Percentiles rank a stretch among this genome's conserved stretches.
phyloP scores from a whole-genome alignment of 768 basidiomycete genomes.

The Amanita muscaria region DNA sequence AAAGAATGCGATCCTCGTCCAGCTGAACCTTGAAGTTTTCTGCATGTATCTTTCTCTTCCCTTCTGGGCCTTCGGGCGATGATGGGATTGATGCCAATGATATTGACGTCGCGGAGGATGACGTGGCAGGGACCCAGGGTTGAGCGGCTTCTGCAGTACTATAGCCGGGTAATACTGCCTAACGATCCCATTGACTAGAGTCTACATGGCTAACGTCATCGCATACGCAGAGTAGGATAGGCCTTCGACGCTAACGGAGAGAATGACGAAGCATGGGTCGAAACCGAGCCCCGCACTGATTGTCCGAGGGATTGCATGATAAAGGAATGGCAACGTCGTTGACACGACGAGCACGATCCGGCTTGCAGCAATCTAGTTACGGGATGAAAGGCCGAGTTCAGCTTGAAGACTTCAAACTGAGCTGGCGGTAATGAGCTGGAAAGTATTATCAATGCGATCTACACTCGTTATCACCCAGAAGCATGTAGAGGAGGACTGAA shows the following conservation, averaged over 20 bases:
- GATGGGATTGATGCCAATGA: too few species aligned
- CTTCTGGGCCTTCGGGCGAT: too few species aligned
- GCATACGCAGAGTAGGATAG: slow-evolving; percentile 72
- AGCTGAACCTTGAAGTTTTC: slow-evolving; percentile 34
- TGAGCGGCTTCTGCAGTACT: background rate
- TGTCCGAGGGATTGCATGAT: slow-evolving; percentile 24
- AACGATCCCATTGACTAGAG: slow-evolving; percentile 44
- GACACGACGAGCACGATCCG: slow-evolving; percentile 55
- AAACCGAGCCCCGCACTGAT: slow-evolving; percentile 54
- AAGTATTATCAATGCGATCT: slow-evolving; percentile 28
- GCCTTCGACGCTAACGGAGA: slow-evolving; percentile 77
- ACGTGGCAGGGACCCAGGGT: slow-evolving; percentile 13
- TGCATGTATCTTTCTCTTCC: too few species aligned
- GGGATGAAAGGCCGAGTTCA: slow-evolving; percentile 54
- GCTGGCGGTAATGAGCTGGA: slow-evolving; percentile 42
- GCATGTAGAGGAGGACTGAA: too few species aligned
- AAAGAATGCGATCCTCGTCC: slow-evolving; percentile 68
- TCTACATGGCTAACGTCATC: slow-evolving; percentile 55
- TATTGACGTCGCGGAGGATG: background rate
- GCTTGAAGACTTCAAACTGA: slow-evolving; percentile 55
- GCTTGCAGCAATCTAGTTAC: slow-evolving; percentile 51
- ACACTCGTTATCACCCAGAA: too few species aligned
- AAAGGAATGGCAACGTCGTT: slow-evolving; percentile 42
- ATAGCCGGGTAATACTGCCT: slow-evolving; percentile 8
- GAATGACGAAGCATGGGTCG: slow-evolving; percentile 64